phyloP scores from a whole-genome alignment of 73 alveolate genomes.

The Stentor coeruleus region DNA sequence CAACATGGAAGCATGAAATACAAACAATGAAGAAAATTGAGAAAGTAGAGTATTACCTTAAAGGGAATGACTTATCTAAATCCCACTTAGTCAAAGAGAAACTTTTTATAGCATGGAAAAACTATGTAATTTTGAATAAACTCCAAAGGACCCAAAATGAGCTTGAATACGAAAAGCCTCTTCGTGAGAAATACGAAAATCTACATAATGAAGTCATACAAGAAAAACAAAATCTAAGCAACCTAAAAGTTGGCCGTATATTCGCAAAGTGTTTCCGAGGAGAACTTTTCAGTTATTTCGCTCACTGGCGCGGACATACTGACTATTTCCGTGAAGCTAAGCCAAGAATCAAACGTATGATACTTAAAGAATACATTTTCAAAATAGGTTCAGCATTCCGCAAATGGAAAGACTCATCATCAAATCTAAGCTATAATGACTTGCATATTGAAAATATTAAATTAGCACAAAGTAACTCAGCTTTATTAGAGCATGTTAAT shows the following conservation, averaged over 20 bases:
- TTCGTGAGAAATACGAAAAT: not conserved
- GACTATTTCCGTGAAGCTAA: not conserved
- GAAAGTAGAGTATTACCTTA: no score
- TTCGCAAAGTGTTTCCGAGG: not conserved
- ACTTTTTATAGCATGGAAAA: constrained; percentile 3
- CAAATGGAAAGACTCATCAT: not conserved
- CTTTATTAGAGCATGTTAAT: not conserved
- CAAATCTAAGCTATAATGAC: not conserved
- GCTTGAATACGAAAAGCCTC: not conserved
- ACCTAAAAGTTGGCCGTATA: not conserved
- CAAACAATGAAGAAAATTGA: no score
- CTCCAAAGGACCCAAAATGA: not conserved
- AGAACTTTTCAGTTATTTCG: not conserved
- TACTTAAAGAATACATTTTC: not conserved
- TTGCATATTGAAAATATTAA: not conserved
- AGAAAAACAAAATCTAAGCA: constrained; percentile 1
- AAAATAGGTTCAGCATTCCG: not conserved
- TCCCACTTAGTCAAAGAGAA: not conserved
- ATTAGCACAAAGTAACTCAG: not conserved
- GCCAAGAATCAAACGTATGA: not conserved
- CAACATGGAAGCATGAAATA: not conserved
- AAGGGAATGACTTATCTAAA: no score
- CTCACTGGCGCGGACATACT: not conserved
- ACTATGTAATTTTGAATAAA: not conserved
- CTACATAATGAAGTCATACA: no score